phyloP scores from a whole-genome alignment of 2,329 filamentous ascomycete genomes.

The Fusarium metavorans region DNA sequence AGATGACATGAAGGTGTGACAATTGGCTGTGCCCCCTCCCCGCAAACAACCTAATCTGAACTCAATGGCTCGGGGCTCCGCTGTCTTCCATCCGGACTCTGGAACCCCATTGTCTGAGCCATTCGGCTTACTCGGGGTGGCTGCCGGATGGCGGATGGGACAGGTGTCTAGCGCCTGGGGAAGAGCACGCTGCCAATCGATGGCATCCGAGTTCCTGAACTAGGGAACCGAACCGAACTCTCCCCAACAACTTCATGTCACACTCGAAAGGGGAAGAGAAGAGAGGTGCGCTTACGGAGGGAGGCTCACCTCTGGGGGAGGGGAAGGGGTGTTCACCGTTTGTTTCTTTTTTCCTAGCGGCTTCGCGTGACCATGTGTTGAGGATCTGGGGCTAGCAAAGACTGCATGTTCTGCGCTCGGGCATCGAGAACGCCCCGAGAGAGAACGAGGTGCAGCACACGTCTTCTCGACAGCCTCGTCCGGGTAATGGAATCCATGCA shows the following conservation, averaged over 20 bases:
- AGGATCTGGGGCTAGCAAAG: background rate
- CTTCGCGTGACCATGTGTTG: background rate
- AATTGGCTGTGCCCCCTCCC: background rate
- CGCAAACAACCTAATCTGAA: constrained; percentile 6
- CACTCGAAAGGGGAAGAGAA: background rate
- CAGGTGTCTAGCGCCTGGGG: constrained; percentile 36
- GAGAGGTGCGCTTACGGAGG: background rate
- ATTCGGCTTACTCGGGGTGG: constrained; percentile 16
- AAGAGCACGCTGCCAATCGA: background rate
- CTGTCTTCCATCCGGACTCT: constrained; percentile 11
- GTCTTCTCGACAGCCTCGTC: background rate
- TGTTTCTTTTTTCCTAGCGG: background rate
- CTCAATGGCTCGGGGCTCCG: constrained; percentile 3
- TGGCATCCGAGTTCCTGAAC: constrained; percentile 3
- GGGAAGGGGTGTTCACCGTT: background rate
- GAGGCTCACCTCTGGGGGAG: background rate
- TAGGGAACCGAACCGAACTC: constrained; percentile 2
- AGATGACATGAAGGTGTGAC: background rate
- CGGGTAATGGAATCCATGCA: background rate
- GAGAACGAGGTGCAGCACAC: background rate
- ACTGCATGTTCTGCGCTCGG: background rate
- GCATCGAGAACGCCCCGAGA: background rate
- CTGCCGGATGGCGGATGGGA: constrained; percentile 33
- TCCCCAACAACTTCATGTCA: background rate
- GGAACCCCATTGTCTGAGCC: background rate